These are phyloP conservation scores for Phytophthora sp. DNA, from an alignment of 352 stramenopile species.

Conservation along the genomic window DNA sequence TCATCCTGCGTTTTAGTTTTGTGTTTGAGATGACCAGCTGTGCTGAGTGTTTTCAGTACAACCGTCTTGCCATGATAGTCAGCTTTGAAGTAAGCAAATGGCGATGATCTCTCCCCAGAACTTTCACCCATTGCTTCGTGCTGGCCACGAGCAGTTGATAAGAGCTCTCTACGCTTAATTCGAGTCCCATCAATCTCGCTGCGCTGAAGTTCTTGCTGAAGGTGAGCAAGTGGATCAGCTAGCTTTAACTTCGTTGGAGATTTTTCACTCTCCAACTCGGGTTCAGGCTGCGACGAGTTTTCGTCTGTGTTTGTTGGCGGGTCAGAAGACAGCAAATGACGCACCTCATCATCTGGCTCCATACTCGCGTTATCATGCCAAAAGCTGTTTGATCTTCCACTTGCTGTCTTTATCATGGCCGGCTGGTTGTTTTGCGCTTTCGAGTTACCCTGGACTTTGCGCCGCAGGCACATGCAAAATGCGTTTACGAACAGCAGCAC, in stretches of 20 bases:
- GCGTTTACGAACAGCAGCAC: conserved; percentile 24
- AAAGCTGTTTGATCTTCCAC: conserved; percentile 17
- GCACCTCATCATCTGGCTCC: conserved; percentile 24
- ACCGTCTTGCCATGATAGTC: conserved; percentile 21
- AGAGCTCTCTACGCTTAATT: conserved; percentile 7
- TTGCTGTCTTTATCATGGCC: conserved; percentile 11
- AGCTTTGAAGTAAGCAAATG: conserved; percentile 37
- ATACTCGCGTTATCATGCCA: conserved; percentile 24
- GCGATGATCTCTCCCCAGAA: conserved; percentile 13
- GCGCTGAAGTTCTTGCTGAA: conserved; percentile 22
- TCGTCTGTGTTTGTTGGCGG: conserved; percentile 13
- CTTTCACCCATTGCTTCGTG: neutral
- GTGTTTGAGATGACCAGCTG: neutral
- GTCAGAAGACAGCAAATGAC: conserved; percentile 23
- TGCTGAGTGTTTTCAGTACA: conserved; percentile 24
- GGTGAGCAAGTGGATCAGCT: conserved; percentile 9
- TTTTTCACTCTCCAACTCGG: conserved; percentile 8
- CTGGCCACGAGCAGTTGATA: neutral
- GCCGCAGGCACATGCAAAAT: conserved; percentile 27
- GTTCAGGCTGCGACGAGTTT: conserved; percentile 13
- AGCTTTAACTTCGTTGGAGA: neutral
- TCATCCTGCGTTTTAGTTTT: neutral
- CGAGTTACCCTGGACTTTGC: conserved; percentile 8
- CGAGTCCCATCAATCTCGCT: conserved; percentile 17
- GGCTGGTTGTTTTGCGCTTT: conserved; percentile 8